Percentiles rank a stretch among this genome's conserved stretches.
These are phyloP conservation scores for Rugonectria rugulosa DNA, from an alignment of 2,329 filamentous ascomycete genomes.

Conservation along the genomic window DNA sequence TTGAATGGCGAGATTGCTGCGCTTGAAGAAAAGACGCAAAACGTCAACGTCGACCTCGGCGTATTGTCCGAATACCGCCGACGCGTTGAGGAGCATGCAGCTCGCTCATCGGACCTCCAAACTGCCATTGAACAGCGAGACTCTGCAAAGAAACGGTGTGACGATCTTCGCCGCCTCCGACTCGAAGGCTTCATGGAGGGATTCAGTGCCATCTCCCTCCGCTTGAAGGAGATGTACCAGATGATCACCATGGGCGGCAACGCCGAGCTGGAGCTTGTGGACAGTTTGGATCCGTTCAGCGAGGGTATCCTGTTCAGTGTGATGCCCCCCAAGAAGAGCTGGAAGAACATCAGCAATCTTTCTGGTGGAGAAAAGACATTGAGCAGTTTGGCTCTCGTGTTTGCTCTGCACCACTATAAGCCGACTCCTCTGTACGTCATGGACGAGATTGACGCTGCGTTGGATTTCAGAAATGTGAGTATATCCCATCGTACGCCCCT, in stretches of 20 bases:
- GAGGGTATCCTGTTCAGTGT: constrained; percentile 97
- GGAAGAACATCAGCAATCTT: constrained; percentile 98
- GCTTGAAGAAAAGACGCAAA: constrained; percentile 77
- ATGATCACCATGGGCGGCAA: constrained; percentile 99
- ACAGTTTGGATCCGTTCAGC: constrained; percentile 94
- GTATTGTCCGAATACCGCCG: constrained; percentile 90
- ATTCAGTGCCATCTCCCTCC: constrained; percentile 90
- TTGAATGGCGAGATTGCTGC: constrained; percentile 69
- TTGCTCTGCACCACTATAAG: constrained; percentile 97
- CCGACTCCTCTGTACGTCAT: constrained; percentile 98
- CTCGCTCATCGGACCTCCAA: constrained; percentile 84
- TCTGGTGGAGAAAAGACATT: constrained; percentile 98
- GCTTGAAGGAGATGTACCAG: constrained; percentile 99
- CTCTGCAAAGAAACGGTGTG: constrained; percentile 87
- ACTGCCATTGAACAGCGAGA: constrained; percentile 81
- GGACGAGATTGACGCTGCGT: constrained; percentile 98
- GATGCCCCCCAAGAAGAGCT: constrained; percentile 99
- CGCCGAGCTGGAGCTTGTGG: constrained; percentile 94
- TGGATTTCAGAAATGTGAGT: constrained; percentile 97
- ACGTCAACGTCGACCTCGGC: constrained; percentile 84
- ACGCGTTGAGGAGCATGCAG: constrained; percentile 81
- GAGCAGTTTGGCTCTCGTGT: constrained; percentile 92
- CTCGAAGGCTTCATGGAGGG: constrained; percentile 99
- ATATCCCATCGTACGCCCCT: neutral
- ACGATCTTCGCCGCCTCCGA: constrained; percentile 88